Percentiles rank a stretch among this genome's conserved stretches.
phyloP scores from a whole-genome alignment of 345 rosid species.

The Syzygium grande region DNA sequence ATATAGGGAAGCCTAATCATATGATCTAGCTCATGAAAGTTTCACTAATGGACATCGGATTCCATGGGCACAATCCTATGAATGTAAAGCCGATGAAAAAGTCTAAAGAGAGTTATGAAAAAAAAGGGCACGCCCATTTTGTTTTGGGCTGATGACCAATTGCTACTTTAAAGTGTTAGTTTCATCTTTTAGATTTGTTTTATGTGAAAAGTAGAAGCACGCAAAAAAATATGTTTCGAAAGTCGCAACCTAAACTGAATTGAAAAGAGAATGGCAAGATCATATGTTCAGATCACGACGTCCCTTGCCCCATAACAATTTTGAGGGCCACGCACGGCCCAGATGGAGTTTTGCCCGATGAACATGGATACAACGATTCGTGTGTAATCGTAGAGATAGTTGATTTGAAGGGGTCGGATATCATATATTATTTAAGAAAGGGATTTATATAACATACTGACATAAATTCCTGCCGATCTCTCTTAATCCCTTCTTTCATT shows the following conservation, averaged over 20 bases:
- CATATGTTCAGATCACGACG: background rate
- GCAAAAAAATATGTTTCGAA: background rate
- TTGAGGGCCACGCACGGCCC: background rate
- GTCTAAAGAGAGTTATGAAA: background rate
- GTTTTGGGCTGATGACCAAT: background rate
- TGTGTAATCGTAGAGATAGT: rapidly evolving
- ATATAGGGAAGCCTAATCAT: background rate
- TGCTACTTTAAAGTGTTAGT: background rate
- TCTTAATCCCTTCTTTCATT: background rate
- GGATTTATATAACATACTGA: background rate
- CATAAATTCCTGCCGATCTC: rapidly evolving
- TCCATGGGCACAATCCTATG: background rate
- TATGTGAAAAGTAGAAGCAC: background rate
- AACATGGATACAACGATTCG: background rate
- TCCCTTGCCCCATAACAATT: background rate
- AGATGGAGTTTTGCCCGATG: background rate
- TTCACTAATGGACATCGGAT: background rate
- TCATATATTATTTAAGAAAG: rapidly evolving
- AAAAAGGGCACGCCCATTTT: background rate
- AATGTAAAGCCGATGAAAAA: background rate
- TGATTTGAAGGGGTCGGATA: background rate
- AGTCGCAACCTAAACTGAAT: background rate
- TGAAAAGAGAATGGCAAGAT: background rate
- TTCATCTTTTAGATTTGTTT: background rate
- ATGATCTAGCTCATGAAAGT: background rate